phyloP scores from a whole-genome alignment of 2,329 filamentous ascomycete genomes.

The Fusarium sp. region DNA sequence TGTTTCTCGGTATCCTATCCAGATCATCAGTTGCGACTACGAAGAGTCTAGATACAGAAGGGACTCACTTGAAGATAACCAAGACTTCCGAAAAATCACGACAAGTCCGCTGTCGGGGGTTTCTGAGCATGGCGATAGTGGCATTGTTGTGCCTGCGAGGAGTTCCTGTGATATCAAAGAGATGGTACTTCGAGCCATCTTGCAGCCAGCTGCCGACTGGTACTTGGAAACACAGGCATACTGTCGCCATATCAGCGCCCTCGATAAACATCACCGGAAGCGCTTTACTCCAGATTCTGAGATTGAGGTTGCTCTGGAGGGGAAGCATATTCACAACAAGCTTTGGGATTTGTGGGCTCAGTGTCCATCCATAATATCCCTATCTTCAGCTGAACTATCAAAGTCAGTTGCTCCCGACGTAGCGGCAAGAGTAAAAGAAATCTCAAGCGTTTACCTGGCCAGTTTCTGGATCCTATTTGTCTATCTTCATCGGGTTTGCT shows the following conservation, averaged over 20 bases:
- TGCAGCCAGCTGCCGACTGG: slow-evolving; percentile 3
- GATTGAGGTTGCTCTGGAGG: neutral
- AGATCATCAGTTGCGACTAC: slow-evolving; percentile 9
- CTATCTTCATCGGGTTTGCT: slow-evolving; percentile 6
- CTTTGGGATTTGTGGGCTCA: slow-evolving; percentile 11
- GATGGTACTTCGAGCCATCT: neutral
- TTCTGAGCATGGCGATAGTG: neutral
- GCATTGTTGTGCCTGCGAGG: neutral
- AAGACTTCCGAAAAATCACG: neutral
- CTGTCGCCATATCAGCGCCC: slow-evolving; percentile 5
- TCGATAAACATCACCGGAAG: slow-evolving; percentile 1
- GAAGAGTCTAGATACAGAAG: neutral
- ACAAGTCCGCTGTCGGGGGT: neutral
- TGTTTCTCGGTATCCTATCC: slow-evolving; percentile 4
- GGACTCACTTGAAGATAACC: neutral
- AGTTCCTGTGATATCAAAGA: slow-evolving; percentile 6
- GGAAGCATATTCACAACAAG: neutral
- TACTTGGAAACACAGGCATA: slow-evolving; percentile 2
- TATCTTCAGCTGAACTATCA: neutral
- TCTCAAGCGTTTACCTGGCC: neutral
- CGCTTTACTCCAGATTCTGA: slow-evolving; percentile 6
- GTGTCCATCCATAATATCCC: neutral
- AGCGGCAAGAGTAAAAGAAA: neutral
- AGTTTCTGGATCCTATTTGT: slow-evolving; percentile 13
- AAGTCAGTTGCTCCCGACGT: neutral